Evolutionary conservation across 805 yeast species (phyloP).

Genomic region (Wickerhamomyces hampshirensis): DNA sequence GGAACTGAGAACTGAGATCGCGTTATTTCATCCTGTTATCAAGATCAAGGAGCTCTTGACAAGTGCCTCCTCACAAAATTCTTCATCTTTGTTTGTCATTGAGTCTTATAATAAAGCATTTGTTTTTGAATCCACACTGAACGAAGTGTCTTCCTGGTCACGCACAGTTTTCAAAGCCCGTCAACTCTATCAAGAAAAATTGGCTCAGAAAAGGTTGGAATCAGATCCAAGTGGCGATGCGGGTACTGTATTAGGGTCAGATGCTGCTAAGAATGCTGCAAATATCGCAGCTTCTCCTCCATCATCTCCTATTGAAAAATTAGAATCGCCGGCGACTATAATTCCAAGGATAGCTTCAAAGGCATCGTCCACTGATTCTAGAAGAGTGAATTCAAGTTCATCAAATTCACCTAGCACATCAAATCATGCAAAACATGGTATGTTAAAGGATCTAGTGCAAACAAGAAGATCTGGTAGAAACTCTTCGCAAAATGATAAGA

Average conservation of each 20-base stretch:
- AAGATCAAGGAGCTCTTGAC: conserved; percentile 56
- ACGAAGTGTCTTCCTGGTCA: conserved; percentile 55
- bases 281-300: conserved; percentile 19
- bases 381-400: not conserved
- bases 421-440: conserved; percentile 20
- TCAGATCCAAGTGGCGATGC: conserved; percentile 27
- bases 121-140: conserved; percentile 49
- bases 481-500: conserved; percentile 16
- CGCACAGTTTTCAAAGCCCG: conserved; percentile 46
- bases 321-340: not conserved
- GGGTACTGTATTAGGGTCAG: conserved; percentile 29
- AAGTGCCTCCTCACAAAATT: conserved; percentile 25
- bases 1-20: conserved; percentile 50
- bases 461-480: conserved; percentile 18
- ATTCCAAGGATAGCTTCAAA: not conserved
- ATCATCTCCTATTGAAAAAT: conserved; percentile 5
- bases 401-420: conserved; percentile 1
- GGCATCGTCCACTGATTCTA: conserved; percentile 1
- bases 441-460: conserved; percentile 31
- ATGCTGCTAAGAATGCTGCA: conserved; percentile 35
- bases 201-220: conserved; percentile 22
- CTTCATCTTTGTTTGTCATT: conserved; percentile 47
- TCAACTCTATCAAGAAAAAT: conserved; percentile 42
- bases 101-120: conserved; percentile 51
- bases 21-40: conserved; percentile 46